Evolutionary conservation across 352 stramenopile genomes (phyloP).

Genomic region (Pythium brachiatum): DNA sequence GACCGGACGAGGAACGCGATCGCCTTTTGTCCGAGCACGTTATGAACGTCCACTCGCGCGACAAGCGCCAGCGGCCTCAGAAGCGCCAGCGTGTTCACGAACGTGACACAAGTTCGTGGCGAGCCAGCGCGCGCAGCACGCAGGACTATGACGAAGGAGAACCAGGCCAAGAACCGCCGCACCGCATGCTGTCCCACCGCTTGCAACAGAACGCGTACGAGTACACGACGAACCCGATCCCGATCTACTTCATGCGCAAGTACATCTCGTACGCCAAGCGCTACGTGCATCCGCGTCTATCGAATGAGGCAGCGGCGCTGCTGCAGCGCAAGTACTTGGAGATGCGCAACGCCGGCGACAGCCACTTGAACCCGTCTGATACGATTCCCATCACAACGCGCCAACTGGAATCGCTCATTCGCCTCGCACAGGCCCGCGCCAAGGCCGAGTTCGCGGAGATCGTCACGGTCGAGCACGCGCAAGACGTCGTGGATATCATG

Average conservation of each 20-base stretch:
- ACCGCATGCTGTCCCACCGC: conserved; percentile 30
- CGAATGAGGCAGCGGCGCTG: conserved; percentile 28
- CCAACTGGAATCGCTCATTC: conserved; percentile 91
- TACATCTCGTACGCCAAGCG: conserved; percentile 94
- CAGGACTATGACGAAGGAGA: not conserved
- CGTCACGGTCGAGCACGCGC: conserved; percentile 90
- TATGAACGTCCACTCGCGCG: conserved; percentile 74
- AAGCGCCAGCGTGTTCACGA: conserved; percentile 20
- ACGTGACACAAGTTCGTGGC: not conserved
- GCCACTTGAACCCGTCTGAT: conserved; percentile 26
- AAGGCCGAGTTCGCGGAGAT: conserved; percentile 91
- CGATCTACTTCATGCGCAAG: conserved; percentile 81
- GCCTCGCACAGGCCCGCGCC: conserved; percentile 83
- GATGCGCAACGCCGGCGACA: conserved; percentile 50
- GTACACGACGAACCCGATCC: conserved; percentile 30
- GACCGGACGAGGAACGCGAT: conserved; percentile 87
- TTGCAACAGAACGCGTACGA: conserved; percentile 28
- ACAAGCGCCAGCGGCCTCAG: conserved; percentile 9
- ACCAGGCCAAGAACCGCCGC: conserved; percentile 4
- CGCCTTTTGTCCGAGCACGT: conserved; percentile 91
- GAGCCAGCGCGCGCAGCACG: not conserved
- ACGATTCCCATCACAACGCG: conserved; percentile 89
- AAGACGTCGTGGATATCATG: conserved; percentile 95
- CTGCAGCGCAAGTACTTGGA: conserved; percentile 79
- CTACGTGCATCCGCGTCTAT: conserved; percentile 85